Conservation (phyloP, 2,329 filamentous ascomycete species). For the Aspergillus brasiliensis region DNA sequence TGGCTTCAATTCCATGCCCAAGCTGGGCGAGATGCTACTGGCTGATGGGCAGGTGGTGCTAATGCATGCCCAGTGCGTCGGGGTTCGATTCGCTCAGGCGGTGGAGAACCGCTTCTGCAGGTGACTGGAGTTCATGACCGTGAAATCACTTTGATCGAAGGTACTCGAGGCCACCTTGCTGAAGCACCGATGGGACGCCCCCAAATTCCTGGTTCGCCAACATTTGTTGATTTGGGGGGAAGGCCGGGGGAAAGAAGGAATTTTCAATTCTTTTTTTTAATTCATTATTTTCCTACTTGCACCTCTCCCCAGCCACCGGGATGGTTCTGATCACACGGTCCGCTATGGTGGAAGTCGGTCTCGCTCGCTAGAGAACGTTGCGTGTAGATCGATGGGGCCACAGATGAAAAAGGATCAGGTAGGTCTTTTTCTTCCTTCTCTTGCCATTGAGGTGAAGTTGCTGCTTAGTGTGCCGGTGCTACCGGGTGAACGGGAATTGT, state of each 20-base stretch:
- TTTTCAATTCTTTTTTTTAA: neutral
- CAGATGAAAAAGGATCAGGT: neutral
- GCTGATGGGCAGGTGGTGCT: slow-evolving; percentile 13
- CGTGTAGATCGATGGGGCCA: slow-evolving; percentile 10
- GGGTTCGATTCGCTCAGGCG: slow-evolving; percentile 15
- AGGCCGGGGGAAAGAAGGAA: neutral
- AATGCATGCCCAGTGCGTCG: slow-evolving; percentile 26
- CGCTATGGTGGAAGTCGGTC: neutral
- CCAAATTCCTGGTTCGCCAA: slow-evolving; percentile 5
- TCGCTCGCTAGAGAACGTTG: slow-evolving; percentile 2
- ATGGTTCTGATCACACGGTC: slow-evolving; percentile 14
- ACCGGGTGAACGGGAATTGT: neutral
- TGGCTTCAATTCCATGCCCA: neutral
- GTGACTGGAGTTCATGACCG: slow-evolving; percentile 21
- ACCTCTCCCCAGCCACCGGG: slow-evolving; percentile 18
- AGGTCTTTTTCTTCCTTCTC: neutral
- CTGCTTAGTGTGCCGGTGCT: too few relatives aligned
- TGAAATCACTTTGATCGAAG: neutral
- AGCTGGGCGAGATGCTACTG: neutral
- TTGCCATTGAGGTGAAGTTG: too few relatives aligned
- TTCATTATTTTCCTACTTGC: neutral
- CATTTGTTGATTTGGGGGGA: neutral
- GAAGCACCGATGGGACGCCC: slow-evolving; percentile 1
- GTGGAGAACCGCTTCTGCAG: slow-evolving; percentile 24
- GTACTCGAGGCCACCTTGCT: slow-evolving; percentile 6